These are phyloP conservation scores for Hemileccinum rubropunctum DNA, from an alignment of 768 basidiomycete species.

Conservation along the genomic window DNA sequence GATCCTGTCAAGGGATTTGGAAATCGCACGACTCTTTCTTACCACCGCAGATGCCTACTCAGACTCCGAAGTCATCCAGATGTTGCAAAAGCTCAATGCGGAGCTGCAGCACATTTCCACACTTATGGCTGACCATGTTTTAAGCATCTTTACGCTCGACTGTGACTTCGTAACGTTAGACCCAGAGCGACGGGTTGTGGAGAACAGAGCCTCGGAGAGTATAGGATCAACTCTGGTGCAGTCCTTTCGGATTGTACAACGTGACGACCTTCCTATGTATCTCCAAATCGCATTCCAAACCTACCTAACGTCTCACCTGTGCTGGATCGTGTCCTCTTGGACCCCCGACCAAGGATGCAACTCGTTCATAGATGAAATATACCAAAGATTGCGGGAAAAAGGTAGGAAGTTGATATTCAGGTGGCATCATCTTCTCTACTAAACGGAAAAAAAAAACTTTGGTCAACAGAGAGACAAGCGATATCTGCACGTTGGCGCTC, in stretches of 20 bases:
- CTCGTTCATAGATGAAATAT: slow-evolving; percentile 4
- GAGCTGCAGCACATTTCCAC: slow-evolving; percentile 5
- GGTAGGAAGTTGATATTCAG: background rate
- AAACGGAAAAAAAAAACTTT: background rate
- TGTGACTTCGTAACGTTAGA: too few relatives aligned
- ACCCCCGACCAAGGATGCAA: background rate
- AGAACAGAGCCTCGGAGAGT: background rate
- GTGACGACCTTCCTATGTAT: slow-evolving; percentile 3
- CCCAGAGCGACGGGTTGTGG: too few relatives aligned
- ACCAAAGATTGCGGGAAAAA: slow-evolving; percentile 3
- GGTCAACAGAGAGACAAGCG: slow-evolving; percentile 9
- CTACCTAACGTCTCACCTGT: slow-evolving; percentile 1
- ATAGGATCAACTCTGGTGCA: background rate
- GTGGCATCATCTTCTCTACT: background rate
- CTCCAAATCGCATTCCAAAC: slow-evolving; percentile 11
- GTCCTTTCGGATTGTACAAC: background rate
- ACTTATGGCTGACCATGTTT: slow-evolving; percentile 8
- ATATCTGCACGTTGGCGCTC: slow-evolving; percentile 12
- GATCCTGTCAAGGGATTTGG: background rate
- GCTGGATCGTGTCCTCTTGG: slow-evolving; percentile 3
- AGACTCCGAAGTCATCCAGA: slow-evolving; percentile 5
- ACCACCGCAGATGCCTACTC: slow-evolving; percentile 7
- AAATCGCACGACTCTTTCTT: background rate
- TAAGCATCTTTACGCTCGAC: background rate
- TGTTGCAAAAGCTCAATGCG: slow-evolving; percentile 7